Evolutionary conservation across 139 green algal genomes (phyloP).

Genomic region (Raphidocelis subcapitata): DNA sequence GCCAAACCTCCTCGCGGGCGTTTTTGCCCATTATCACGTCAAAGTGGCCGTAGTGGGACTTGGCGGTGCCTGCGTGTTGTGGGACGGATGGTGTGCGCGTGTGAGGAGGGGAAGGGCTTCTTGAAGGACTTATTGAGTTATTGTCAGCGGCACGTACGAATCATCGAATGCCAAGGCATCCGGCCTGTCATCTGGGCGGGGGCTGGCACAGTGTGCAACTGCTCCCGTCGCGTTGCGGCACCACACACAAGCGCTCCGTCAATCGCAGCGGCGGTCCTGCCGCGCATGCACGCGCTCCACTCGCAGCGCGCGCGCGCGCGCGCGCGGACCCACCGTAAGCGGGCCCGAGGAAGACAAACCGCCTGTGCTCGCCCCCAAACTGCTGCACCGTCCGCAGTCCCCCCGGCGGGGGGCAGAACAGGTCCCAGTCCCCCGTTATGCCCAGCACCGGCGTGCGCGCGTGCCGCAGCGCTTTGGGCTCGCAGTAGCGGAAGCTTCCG

Average conservation of each 20-base stretch:
- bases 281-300: no score
- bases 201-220: no score
- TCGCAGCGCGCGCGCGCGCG: no score
- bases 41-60: conserved; percentile 29
- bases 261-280: no score
- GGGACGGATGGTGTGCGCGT: no score
- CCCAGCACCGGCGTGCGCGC: conserved; percentile 10
- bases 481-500: conserved; percentile 2
- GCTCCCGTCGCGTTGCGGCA: no score
- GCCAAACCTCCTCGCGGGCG: conserved; percentile 16
- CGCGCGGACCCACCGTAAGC: not conserved
- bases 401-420: conserved; percentile 27
- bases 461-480: conserved; percentile 4
- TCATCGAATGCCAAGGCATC: no score
- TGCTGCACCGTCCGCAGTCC: conserved; percentile 11
- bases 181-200: no score
- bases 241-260: no score
- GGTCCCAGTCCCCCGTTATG: conserved; percentile 26
- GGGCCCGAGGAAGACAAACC: conserved; percentile 20
- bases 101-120: no score
- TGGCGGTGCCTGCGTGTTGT: not conserved
- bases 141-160: no score
- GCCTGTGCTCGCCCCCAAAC: conserved; percentile 19
- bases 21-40: conserved; percentile 4
- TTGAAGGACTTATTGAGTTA: no score